Conservation (phyloP, 2,329 filamentous ascomycete species). For the Phaeophleospora eucalypticola region DNA sequence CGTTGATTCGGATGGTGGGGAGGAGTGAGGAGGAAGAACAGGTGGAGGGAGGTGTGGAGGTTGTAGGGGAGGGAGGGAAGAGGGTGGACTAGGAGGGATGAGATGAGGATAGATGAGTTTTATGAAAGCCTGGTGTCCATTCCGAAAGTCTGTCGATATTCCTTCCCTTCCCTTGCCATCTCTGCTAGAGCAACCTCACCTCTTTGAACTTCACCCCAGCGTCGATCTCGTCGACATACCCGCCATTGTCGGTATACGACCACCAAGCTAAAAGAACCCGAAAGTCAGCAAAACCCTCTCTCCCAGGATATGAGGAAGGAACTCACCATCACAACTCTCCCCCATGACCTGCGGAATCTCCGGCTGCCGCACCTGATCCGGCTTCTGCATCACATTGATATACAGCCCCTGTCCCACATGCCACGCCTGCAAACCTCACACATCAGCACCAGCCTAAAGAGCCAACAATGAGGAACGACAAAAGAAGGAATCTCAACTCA, state of each 20-base stretch:
- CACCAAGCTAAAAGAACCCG: not conserved
- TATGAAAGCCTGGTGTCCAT: too few species aligned
- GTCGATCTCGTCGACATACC: not conserved
- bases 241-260: not conserved
- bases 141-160: too few species aligned
- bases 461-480: too few species aligned
- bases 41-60: too few species aligned
- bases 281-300: not conserved
- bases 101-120: too few species aligned
- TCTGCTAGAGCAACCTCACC: not conserved
- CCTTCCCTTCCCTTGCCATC: too few species aligned
- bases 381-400: constrained; percentile 24
- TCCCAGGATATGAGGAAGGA: not conserved
- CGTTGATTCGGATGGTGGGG: constrained; percentile 17
- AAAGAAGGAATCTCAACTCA: not conserved
- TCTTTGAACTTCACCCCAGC: not conserved
- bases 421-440: constrained; percentile 23
- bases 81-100: too few species aligned
- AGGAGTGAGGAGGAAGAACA: not conserved
- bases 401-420: constrained; percentile 27
- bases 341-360: constrained; percentile 41
- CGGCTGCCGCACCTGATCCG: constrained; percentile 15
- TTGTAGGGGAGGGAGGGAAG: too few species aligned
- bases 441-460: too few species aligned
- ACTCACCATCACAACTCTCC: constrained; percentile 47